Conservation (phyloP, 148 eudicot genomes). For the Chenopodium album region DNA sequence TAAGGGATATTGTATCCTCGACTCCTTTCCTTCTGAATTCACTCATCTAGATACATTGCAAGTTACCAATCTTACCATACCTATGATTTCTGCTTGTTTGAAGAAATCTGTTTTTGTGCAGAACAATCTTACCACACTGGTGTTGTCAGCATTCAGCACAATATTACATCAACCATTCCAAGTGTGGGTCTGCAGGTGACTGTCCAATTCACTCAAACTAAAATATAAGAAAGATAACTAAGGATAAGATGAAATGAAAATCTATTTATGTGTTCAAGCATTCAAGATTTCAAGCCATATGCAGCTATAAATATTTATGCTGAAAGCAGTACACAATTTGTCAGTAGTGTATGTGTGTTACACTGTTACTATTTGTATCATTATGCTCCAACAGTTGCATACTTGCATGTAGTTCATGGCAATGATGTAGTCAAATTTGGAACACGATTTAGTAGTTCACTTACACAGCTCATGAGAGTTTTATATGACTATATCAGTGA, state of each 20-base stretch:
- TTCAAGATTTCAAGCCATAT: not conserved
- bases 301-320: not conserved
- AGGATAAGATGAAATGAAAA: not conserved
- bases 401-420: not conserved
- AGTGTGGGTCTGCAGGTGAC: slow-evolving; percentile 93
- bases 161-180: slow-evolving; percentile 78
- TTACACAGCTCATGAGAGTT: not conserved
- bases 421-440: not conserved
- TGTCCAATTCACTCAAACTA: slow-evolving; percentile 5
- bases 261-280: not conserved
- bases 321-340: not conserved
- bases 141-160: slow-evolving; percentile 72
- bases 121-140: slow-evolving; percentile 36
- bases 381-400: not conserved
- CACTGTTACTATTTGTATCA: not conserved
- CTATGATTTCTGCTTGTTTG: not conserved
- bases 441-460: not conserved
- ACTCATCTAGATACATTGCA: not conserved
- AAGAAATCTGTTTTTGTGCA: slow-evolving; percentile 32
- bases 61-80: not conserved
- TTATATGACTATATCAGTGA: not conserved
- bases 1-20: not conserved
- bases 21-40: not conserved
- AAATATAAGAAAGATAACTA: not conserved
- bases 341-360: not conserved